phyloP scores from a whole-genome alignment of 495 filamentous ascomycete genomes.

The Umbilicaria muhlenbergii region DNA sequence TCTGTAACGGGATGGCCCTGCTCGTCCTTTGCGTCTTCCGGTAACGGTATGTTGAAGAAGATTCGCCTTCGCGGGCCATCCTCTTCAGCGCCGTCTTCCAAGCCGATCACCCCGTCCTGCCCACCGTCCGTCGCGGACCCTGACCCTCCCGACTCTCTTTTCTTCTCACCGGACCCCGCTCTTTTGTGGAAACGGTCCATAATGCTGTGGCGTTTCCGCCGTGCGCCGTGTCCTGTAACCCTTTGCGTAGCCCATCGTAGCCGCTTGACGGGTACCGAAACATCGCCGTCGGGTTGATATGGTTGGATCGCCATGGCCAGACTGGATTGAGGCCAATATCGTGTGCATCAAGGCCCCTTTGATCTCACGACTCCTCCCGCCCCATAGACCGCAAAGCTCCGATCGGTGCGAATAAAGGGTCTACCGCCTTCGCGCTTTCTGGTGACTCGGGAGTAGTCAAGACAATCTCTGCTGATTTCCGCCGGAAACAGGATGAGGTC shows the following conservation, averaged over 20 bases:
- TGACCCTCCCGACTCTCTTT: slow-evolving; percentile 40
- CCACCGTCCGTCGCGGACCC: slow-evolving; percentile 15
- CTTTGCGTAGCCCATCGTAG: slow-evolving; percentile 92
- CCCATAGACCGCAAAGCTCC: too few species aligned
- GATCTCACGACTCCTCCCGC: too few species aligned
- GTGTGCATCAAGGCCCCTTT: slow-evolving; percentile 3
- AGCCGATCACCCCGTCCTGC: slow-evolving; percentile 25
- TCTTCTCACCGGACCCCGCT: slow-evolving; percentile 49
- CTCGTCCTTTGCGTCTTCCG: slow-evolving; percentile 64
- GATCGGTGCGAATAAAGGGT: too few species aligned
- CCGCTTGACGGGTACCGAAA: slow-evolving; percentile 47
- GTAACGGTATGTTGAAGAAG: slow-evolving; percentile 79
- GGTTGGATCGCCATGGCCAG: slow-evolving; percentile 24
- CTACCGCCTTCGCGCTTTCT: too few species aligned
- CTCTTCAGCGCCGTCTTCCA: slow-evolving; percentile 23
- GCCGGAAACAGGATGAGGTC: too few species aligned
- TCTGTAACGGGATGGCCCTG: slow-evolving; percentile 54
- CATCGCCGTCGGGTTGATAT: slow-evolving; percentile 28
- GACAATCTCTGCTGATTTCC: too few species aligned
- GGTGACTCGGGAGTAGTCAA: too few species aligned
- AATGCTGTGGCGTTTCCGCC: slow-evolving; percentile 71
- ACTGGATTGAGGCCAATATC: background rate
- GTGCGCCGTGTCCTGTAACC: slow-evolving; percentile 52
- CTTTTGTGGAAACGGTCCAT: slow-evolving; percentile 54
- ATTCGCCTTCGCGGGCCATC: slow-evolving; percentile 32